phyloP scores from a whole-genome alignment of 2,329 filamentous ascomycete genomes.

The Paradendryphiella salina region DNA sequence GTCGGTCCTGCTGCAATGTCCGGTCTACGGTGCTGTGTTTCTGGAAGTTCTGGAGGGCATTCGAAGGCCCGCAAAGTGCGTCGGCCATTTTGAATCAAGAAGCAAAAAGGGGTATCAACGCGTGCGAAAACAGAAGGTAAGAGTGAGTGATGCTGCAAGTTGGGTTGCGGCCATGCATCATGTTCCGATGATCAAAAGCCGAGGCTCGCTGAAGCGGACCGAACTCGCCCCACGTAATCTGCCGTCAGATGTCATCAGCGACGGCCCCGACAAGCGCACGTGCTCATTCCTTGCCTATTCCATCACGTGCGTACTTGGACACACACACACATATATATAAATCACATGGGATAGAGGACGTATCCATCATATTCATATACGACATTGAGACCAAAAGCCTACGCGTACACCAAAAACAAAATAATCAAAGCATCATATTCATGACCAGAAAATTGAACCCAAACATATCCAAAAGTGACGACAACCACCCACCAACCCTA shows the following conservation, averaged over 20 bases:
- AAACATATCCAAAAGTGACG: too few relatives aligned
- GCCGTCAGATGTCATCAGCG: conserved; percentile 5
- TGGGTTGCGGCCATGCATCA: conserved; percentile 1
- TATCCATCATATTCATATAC: neutral
- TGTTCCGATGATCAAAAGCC: conserved; percentile 19
- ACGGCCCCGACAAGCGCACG: conserved; percentile 1
- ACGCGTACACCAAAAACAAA: neutral
- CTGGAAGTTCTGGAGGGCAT: conserved; percentile 72
- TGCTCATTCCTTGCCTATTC: neutral
- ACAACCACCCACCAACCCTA: conserved; percentile 4
- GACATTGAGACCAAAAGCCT: neutral
- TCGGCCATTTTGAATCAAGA: conserved; percentile 59
- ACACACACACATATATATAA: neutral
- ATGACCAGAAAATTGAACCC: neutral
- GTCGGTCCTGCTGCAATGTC: conserved; percentile 72
- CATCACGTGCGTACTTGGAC: too few relatives aligned
- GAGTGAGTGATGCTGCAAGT: neutral
- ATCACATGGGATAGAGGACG: neutral
- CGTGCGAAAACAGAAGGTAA: conserved; percentile 20
- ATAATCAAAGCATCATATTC: neutral
- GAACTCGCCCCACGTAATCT: conserved; percentile 10
- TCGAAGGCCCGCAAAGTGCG: conserved; percentile 73
- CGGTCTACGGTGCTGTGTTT: conserved; percentile 70
- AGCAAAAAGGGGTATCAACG: conserved; percentile 25
- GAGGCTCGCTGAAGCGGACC: conserved; percentile 24